These are phyloP conservation scores for Globisporangium cylindrosporum DNA, from an alignment of 352 stramenopile genomes.

Conservation along the genomic window DNA sequence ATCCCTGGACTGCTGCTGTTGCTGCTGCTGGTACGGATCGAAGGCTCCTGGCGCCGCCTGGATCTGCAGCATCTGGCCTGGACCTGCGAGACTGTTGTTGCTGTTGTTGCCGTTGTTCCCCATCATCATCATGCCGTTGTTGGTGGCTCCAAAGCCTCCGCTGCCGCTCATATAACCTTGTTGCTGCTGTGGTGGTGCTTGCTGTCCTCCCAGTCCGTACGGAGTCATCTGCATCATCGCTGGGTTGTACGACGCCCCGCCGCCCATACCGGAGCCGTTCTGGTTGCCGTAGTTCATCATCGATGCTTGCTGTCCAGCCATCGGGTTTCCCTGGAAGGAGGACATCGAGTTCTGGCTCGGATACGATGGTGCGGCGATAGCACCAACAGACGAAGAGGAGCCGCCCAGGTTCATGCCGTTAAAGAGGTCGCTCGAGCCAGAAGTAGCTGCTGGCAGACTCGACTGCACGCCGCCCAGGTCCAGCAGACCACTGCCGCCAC, in stretches of 20 bases:
- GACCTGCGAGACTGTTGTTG: conserved; percentile 44
- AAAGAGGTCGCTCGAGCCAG: conserved; percentile 44
- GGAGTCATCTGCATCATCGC: conserved; percentile 77
- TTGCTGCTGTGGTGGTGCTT: conserved; percentile 29
- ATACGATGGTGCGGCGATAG: conserved; percentile 29
- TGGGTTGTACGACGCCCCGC: conserved; percentile 39
- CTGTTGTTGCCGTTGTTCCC: conserved; percentile 26
- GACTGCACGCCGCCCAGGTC: conserved; percentile 46
- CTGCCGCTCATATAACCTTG: conserved; percentile 43
- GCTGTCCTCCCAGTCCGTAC: conserved; percentile 48
- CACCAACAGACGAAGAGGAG: background rate
- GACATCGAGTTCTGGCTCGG: conserved; percentile 38
- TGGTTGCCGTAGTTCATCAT: conserved; percentile 31
- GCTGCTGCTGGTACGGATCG: conserved; percentile 46
- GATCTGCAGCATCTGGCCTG: conserved; percentile 68
- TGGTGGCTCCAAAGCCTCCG: conserved; percentile 28
- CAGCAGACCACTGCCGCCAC: conserved; percentile 38
- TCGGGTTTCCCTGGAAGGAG: conserved; percentile 20
- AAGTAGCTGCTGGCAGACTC: conserved; percentile 37
- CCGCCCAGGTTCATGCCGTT: conserved; percentile 59
- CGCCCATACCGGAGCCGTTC: conserved; percentile 24
- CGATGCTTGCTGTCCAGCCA: conserved; percentile 14
- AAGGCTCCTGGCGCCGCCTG: conserved; percentile 44
- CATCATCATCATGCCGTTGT: conserved; percentile 22
- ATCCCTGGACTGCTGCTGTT: conserved; percentile 42